Evolutionary conservation across 495 filamentous ascomycete genomes (phyloP), one percentile per base, ranked within the genome.

Genomic region (Alectoria sarmentosa): DNA sequence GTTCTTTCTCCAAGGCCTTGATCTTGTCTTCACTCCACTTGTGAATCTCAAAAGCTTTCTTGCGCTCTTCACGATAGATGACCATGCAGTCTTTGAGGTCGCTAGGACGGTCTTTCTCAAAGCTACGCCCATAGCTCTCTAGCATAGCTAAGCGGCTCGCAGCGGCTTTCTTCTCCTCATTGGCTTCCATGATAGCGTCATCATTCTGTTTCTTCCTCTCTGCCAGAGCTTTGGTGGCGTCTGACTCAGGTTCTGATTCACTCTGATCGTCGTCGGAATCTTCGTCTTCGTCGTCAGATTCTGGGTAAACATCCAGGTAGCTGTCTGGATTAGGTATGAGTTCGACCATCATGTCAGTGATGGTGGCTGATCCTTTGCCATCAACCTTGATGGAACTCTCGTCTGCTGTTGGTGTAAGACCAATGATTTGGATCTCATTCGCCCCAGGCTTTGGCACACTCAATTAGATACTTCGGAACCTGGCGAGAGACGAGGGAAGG

Each of bases 371-470:
- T 37, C 85, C 85, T 58, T 79, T 84, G 60, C 86, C 86, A 68
- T 88, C 85, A 63, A 91, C 84, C 67, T 88, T 87, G 75, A 90
- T 84, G 38, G 85, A 88, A 70, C 86, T 78, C 67, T 85, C 77
- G 64, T 90, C 86, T 46, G 82, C 77, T 17, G 80, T 83, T 4
- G 85, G 86, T 10, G 84, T 83, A 36, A 91, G 76, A 19, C 87
- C 89, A 19, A 83, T 70, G 36, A 91, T 78, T 10, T 79, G 83
- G 64, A 92, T 83, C 64, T 89, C 80, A 69, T 87, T 87, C 28
- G 80, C 68, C 14, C 85, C 86, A 30, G 81, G 78, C 81, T 88
- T n/a, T n/a, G n/a, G n/a, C n/a, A n/a, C n/a, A n/a, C n/a, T n/a
- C n/a, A n/a, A n/a, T n/a, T n/a, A n/a, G n/a, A n/a, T n/a, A n/a